phyloP scores from a whole-genome alignment of 805 yeast genomes.

The Cyberlindnera sargentensis region DNA sequence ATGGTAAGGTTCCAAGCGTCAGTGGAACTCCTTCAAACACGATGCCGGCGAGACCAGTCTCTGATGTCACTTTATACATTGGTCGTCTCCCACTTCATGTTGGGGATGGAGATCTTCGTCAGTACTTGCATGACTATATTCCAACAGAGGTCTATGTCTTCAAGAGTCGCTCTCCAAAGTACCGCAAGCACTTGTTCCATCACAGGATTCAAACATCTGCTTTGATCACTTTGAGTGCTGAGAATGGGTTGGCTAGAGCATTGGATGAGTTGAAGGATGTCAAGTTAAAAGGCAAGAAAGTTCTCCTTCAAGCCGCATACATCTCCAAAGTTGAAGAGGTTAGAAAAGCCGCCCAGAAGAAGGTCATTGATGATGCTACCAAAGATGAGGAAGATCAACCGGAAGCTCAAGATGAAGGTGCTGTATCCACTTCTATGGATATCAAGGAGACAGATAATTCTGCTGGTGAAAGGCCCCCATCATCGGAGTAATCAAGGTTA shows the following conservation, averaged over 20 bases:
- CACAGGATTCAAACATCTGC: conserved; percentile 40
- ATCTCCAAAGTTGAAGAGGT: conserved; percentile 38
- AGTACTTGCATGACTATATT: conserved; percentile 35
- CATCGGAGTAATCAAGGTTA: too few relatives aligned
- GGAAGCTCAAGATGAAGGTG: neutral
- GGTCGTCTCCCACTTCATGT: conserved; percentile 32
- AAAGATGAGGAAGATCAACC: conserved; percentile 3
- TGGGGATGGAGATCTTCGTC: conserved; percentile 38
- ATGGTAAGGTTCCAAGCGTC: too few relatives aligned
- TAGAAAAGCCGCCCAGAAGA: conserved; percentile 26
- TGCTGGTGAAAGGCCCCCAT: too few relatives aligned
- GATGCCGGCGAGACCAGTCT: conserved; percentile 14
- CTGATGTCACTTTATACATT: conserved; percentile 41
- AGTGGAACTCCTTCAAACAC: too few relatives aligned
- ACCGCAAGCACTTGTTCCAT: conserved; percentile 22
- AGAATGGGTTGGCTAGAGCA: conserved; percentile 36
- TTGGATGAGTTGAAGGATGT: conserved; percentile 31
- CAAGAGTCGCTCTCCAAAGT: conserved; percentile 28
- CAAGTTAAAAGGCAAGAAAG: conserved; percentile 31
- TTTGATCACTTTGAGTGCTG: conserved; percentile 40
- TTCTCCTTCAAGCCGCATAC: conserved; percentile 34
- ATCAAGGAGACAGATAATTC: too few relatives aligned
- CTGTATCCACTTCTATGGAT: neutral
- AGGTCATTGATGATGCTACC: neutral
- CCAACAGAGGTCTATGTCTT: conserved; percentile 44